phyloP scores from a whole-genome alignment of 352 stramenopile genomes.

The Phytophthora macrochlamydospora region DNA sequence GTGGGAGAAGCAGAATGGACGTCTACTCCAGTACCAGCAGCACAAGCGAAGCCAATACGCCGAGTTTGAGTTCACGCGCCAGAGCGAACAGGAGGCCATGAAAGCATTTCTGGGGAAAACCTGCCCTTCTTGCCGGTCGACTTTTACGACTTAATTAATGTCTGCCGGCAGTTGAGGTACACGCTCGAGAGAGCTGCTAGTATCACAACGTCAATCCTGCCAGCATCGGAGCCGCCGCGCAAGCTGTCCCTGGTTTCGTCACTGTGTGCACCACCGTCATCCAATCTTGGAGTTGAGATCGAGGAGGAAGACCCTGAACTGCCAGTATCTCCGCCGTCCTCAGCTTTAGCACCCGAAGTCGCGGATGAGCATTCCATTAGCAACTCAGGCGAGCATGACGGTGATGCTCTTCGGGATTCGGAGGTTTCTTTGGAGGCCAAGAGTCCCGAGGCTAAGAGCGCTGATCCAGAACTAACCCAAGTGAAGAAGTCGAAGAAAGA shows the following conservation, averaged over 20 bases:
- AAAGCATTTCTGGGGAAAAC: slow-evolving; percentile 56
- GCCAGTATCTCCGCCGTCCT: slow-evolving; percentile 21
- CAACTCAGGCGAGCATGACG: slow-evolving; percentile 9
- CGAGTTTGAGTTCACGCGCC: slow-evolving; percentile 55
- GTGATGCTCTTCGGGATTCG: slow-evolving; percentile 33
- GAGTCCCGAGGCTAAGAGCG: neutral
- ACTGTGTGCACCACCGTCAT: slow-evolving; percentile 25
- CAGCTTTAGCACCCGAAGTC: slow-evolving; percentile 8
- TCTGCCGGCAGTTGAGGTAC: slow-evolving; percentile 63
- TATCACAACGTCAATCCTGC: slow-evolving; percentile 20
- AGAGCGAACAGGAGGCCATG: slow-evolving; percentile 65
- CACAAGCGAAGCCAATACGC: slow-evolving; percentile 67
- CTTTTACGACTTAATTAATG: slow-evolving; percentile 74
- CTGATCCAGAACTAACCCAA: slow-evolving; percentile 6
- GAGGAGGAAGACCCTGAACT: slow-evolving; percentile 35
- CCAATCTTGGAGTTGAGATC: slow-evolving; percentile 19
- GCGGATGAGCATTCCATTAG: slow-evolving; percentile 21
- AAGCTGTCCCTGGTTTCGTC: slow-evolving; percentile 44
- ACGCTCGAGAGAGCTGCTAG: slow-evolving; percentile 47
- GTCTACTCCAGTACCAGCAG: slow-evolving; percentile 66
- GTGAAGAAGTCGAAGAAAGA: slow-evolving; percentile 25
- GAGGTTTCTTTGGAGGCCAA: slow-evolving; percentile 28
- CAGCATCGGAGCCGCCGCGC: slow-evolving; percentile 7
- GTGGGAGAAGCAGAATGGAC: slow-evolving; percentile 44
- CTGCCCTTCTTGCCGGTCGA: slow-evolving; percentile 79